Evolutionary conservation across 1,284 basidiomycete species (phyloP), one percentile per base, ranked within the genome.

Genomic region (Blastosporella zonata): DNA sequence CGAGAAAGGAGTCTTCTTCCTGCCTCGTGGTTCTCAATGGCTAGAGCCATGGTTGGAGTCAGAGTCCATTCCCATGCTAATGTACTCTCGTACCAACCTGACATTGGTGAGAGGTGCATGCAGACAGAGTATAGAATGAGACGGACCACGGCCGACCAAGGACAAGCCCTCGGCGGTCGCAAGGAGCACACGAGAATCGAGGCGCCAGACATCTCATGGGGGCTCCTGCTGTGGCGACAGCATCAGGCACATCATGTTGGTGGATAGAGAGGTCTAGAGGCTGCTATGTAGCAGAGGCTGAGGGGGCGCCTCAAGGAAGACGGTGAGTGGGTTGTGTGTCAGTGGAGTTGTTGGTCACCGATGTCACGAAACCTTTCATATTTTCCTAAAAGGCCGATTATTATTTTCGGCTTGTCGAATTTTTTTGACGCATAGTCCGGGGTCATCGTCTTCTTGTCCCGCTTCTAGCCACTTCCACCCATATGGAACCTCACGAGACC

Each of bases 1-100:
- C n/a, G n/a, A n/a, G n/a, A n/a, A n/a, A n/a, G n/a, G n/a, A n/a
- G n/a, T n/a, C n/a, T n/a, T n/a, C n/a, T n/a, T n/a, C n/a, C n/a
- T n/a, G n/a, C n/a, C n/a, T n/a, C n/a, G n/a, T n/a, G n/a, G n/a
- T n/a, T n/a, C n/a, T n/a, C n/a, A n/a, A n/a, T n/a, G n/a, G n/a
- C n/a, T n/a, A n/a, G n/a, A n/a, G n/a, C n/a, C n/a, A n/a, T n/a
- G n/a, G n/a, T n/a, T n/a, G n/a, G n/a, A n/a, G n/a, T n/a, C n/a
- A n/a, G n/a, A n/a, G n/a, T 37, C 36, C 36, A 37, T 37, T 37
- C 36, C 20, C 36, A 37, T 37, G 36, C 20, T 37, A 37, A 37
- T 37, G 36, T 37, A 37, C 36, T 37, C 36, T 37, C n/a, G 36
- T 21, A 10, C 20, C 36, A 12, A 20, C 36, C 20, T 22, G 8